Base-by-base conservation (phyloP, 1,284 basidiomycete genomes). In the Earliella scabrosa region DNA sequence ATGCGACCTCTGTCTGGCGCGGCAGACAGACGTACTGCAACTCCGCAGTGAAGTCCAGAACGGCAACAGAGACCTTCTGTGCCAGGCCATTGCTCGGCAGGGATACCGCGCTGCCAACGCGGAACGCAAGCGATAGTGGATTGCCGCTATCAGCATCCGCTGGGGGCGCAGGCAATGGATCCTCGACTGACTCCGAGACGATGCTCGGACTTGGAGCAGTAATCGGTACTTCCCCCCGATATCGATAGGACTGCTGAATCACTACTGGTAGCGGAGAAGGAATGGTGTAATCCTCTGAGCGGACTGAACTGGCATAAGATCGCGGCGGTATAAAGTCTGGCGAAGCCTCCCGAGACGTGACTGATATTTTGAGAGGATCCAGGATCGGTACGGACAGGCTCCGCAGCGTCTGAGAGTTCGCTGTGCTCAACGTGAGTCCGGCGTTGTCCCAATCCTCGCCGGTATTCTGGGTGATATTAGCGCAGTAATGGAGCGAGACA, bases 361-460 rank as follows among this genome's bases (percentile, higher is more conserved):
- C 24, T 6, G 32, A 23, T 13, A 53, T 24, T 20, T 47, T 47
- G 32, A 79, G 71, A 2, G 76, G 43, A 2, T 41, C 18, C 1
- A 58, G 2, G 7, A 32, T 11, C 7, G 56, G 56, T 9, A 58
- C 44, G 4, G 56, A 47, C 3, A 54, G 47, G 3, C 38, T 49
- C 27, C 20, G n/a, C 9, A 50, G 27, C 8, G 54, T 41, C 26
- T 60, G 60, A 6, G 53, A 43, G 8, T 24, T 68, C 4, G 78
- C 75, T 0, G 83, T 85, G 68, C 80, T 85, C n/a, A 87, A 71
- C 1, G 77, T 81, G 24, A 87, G 73, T 0, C 70, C 60, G 0
- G 79, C 48, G 16, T 65, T 72, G 13, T 62, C 73, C 85, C 85
- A 88, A 56, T 85, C 81, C 64, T 87, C 86, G 9, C 85, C 85